Base-by-base conservation (phyloP, 2,329 filamentous ascomycete genomes). In the Ceratocystis cubensis region DNA sequence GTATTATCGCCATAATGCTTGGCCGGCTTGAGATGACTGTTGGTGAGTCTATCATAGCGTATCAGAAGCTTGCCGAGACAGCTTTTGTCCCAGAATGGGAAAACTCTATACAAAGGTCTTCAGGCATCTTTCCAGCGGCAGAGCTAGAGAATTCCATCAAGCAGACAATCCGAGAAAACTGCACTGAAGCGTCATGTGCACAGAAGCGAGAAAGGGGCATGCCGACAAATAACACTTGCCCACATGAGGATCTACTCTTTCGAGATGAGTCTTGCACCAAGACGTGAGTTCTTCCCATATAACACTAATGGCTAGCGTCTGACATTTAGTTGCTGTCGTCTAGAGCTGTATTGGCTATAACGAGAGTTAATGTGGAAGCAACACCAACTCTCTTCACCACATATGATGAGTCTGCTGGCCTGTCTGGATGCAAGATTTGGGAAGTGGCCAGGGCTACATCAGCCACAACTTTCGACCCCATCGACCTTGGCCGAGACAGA, bases 361-460 rank as follows among this genome's bases (percentile, higher is more conserved):
- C 48, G 1, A 53, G 8, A 4, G 48, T 22, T 22, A 53, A 53
- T 22, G 22, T 53, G n/a, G 4, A 53, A 22, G 75, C 2, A 67
- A 37, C 17, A 1, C 66, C 66, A 0, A 72, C 69, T 0, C 69
- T 74, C 1, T 71, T 74, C 48, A 71, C 57, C 45, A 73, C 72
- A 2, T 73, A 72, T 61, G 71, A 72, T 57, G 69, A 53, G n/a
- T 69, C 70, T 2, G 30, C 65, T 8, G 62, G 22, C 30, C 69
- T 71, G 28, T 13, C 69, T 10, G 63, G 50, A 45, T 75, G 71
- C 63, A 68, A 70, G 1, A 73, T 75, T 6, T 75, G 73, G 72
- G 59, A 75, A 33, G 69, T 72, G 1, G 74, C 72, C 10, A 70
- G 72, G 1, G 72, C 72, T 1, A 73, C 71, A n/a, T 73, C 71